phyloP scores from a whole-genome alignment of 1,139 yeast species.

The Hansenula sp. region DNA sequence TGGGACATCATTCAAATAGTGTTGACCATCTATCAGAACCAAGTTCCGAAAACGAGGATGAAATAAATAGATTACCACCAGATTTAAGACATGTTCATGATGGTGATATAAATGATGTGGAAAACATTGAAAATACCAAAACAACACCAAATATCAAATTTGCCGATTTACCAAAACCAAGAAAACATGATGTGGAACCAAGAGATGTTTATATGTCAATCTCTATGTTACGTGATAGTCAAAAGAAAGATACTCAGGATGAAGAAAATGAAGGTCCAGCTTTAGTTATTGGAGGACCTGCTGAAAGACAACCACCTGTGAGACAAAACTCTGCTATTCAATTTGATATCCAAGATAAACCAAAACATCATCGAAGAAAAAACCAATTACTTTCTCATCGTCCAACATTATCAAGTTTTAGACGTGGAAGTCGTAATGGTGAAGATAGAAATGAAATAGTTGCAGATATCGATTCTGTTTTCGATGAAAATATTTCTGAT shows the following conservation, averaged over 20 bases:
- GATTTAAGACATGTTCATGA: conserved; percentile 1
- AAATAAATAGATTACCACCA: conserved; percentile 5
- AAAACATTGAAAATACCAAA: conserved; percentile 38
- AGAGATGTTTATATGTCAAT: conserved; percentile 82
- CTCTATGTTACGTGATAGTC: conserved; percentile 63
- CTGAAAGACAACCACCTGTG: conserved; percentile 49
- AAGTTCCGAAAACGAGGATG: conserved; percentile 8
- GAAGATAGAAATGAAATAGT: conserved; percentile 1
- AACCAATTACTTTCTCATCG: conserved; percentile 11
- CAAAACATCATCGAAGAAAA: conserved; percentile 8
- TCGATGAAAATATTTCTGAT: not conserved
- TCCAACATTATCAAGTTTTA: conserved; percentile 12
- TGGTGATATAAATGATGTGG: conserved; percentile 26
- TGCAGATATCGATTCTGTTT: conserved; percentile 9
- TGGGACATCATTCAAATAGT: not conserved
- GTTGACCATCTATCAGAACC: conserved; percentile 14
- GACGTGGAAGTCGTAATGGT: not conserved
- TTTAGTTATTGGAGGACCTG: conserved; percentile 73
- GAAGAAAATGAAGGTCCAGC: conserved; percentile 73
- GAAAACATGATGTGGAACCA: conserved; percentile 60
- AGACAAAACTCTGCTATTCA: conserved; percentile 16
- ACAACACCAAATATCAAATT: conserved; percentile 27
- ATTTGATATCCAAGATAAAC: conserved; percentile 16
- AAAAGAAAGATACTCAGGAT: conserved; percentile 25
- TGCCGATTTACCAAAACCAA: conserved; percentile 42